Evolutionary conservation across 108 stramenopile genomes (phyloP).

Genomic region (Conticribra weissflogii): DNA sequence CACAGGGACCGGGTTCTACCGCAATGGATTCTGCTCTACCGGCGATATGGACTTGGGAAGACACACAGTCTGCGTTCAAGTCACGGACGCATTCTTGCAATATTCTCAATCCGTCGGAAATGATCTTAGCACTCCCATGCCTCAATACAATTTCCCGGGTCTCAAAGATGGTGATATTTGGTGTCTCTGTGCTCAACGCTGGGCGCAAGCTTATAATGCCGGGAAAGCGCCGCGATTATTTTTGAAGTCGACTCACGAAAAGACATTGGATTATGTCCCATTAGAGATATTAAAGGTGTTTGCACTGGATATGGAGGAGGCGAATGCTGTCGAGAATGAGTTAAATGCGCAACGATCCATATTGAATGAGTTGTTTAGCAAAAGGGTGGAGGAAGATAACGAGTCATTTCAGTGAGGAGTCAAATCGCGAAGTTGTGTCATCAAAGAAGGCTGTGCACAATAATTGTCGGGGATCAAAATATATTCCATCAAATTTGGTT

Average conservation of each 20-base stretch:
- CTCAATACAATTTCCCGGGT: slow-evolving; percentile 81
- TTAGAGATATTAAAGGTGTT: slow-evolving; percentile 57
- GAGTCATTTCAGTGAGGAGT: slow-evolving; percentile 34
- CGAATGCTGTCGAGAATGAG: slow-evolving; percentile 45
- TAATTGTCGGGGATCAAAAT: too few species aligned
- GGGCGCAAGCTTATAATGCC: slow-evolving; percentile 78
- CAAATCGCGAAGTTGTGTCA: too few species aligned
- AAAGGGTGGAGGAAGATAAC: slow-evolving; percentile 13
- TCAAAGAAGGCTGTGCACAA: too few species aligned
- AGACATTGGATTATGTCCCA: slow-evolving; percentile 70
- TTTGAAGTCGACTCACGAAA: slow-evolving; percentile 80
- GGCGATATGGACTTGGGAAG: slow-evolving; percentile 74
- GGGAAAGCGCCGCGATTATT: slow-evolving; percentile 71
- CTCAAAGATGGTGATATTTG: slow-evolving; percentile 80
- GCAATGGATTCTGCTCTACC: slow-evolving; percentile 84
- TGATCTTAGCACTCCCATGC: slow-evolving; percentile 76
- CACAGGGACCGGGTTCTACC: slow-evolving; percentile 87
- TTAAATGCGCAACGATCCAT: slow-evolving; percentile 62
- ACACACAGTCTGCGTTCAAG: slow-evolving; percentile 82
- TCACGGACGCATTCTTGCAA: slow-evolving; percentile 76
- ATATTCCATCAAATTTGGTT: too few species aligned
- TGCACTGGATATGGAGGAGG: slow-evolving; percentile 71
- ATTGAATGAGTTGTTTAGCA: slow-evolving; percentile 53
- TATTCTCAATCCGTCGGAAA: slow-evolving; percentile 80
- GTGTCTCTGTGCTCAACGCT: slow-evolving; percentile 90